A percentile compares a stretch with the other conserved stretches of the same genome.
Conservation (phyloP, 768 basidiomycete species). For the Suillus variegatus region DNA sequence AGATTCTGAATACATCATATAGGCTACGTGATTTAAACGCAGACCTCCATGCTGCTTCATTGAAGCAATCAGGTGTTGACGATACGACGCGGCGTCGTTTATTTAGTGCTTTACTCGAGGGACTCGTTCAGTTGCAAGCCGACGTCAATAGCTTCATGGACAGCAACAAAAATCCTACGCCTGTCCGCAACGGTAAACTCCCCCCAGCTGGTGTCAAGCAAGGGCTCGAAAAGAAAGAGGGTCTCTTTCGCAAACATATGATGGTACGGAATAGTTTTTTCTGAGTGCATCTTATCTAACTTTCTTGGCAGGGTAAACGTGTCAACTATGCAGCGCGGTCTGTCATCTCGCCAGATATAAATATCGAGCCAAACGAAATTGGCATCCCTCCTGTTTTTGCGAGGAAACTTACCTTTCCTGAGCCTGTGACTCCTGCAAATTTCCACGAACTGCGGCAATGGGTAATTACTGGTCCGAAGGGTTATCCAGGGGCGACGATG, state of each 20-base stretch:
- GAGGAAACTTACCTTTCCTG: conserved; percentile 93
- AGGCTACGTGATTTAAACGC: conserved; percentile 75
- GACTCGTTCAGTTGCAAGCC: conserved; percentile 86
- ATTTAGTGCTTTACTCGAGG: conserved; percentile 72
- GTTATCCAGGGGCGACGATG: conserved; percentile 90
- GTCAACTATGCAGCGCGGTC: conserved; percentile 99
- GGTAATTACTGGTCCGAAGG: conserved; percentile 88
- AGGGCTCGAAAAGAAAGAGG: conserved; percentile 97
- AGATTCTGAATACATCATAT: conserved; percentile 79
- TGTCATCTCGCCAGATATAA: conserved; percentile 99
- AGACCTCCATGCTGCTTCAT: conserved; percentile 59
- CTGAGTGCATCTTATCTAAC: conserved; percentile 4
- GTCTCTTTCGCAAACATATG: conserved; percentile 97
- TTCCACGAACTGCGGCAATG: conserved; percentile 84
- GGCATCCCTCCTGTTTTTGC: conserved; percentile 98
- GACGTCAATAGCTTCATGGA: conserved; percentile 98
- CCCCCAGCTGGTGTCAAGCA: conserved; percentile 96
- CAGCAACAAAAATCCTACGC: conserved; percentile 89
- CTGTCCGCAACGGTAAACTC: conserved; percentile 83
- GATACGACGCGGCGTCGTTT: conserved; percentile 52
- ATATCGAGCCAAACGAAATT: conserved; percentile 98
- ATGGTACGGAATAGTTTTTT: conserved; percentile 62
- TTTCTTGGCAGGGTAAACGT: conserved; percentile 80
- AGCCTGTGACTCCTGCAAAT: conserved; percentile 92
- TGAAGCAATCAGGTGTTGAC: conserved; percentile 57